Evolutionary conservation across 2,329 filamentous ascomycete genomes (phyloP).

Genomic region (Sclerotiophoma versabilis): DNA sequence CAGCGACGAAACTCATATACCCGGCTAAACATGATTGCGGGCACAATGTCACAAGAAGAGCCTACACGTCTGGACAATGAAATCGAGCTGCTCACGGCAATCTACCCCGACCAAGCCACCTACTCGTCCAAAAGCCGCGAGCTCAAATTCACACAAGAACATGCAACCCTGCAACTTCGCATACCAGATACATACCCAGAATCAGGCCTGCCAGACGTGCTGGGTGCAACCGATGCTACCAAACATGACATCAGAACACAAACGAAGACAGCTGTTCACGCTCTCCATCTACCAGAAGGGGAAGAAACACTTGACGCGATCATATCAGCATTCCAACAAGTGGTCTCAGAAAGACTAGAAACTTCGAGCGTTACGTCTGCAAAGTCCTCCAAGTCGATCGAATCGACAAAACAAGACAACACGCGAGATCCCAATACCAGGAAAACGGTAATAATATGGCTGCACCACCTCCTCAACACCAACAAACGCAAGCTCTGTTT

Average conservation of each 20-base stretch:
- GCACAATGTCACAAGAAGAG: conserved; percentile 1
- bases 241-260: conserved; percentile 49
- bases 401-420: not conserved
- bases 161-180: conserved; percentile 45
- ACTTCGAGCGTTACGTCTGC: not conserved
- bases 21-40: too few species aligned
- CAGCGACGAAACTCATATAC: not conserved
- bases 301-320: conserved; percentile 55
- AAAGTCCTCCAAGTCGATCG: not conserved
- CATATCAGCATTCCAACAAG: conserved; percentile 48
- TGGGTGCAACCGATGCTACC: conserved; percentile 45
- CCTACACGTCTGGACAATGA: conserved; percentile 44
- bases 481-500: conserved; percentile 56
- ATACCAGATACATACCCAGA: conserved; percentile 51
- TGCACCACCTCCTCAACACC: conserved; percentile 56
- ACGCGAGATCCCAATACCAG: conserved; percentile 23
- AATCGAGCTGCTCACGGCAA: conserved; percentile 53
- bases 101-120: conserved; percentile 53
- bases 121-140: conserved; percentile 47
- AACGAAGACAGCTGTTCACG: conserved; percentile 38
- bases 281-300: conserved; percentile 40
- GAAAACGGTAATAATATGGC: conserved; percentile 53
- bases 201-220: conserved; percentile 46
- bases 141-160: conserved; percentile 44
- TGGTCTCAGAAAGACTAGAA: conserved; percentile 22